Evolutionary conservation across 2,329 filamentous ascomycete species (phyloP).

Genomic region (Aspergillus ochraceoroseus): DNA sequence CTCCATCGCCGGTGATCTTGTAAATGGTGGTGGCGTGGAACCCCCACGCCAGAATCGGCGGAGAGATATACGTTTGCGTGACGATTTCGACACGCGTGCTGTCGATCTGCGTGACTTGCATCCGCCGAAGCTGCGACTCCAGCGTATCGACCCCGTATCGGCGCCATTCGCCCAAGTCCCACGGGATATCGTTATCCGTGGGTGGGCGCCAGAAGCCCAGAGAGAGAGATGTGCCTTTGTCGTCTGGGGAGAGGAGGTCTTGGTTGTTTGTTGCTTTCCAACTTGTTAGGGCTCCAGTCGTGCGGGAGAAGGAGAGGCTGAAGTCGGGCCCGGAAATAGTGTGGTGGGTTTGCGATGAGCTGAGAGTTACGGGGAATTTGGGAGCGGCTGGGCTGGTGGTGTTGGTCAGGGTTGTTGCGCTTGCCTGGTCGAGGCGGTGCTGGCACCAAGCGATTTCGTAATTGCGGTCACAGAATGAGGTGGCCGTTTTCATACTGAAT

Average conservation of each 20-base stretch:
- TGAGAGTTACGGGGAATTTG: not conserved
- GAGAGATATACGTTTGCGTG: constrained; percentile 19
- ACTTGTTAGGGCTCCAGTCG: constrained; percentile 4
- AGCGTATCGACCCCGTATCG: constrained; percentile 21
- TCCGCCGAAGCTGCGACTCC: constrained; percentile 6
- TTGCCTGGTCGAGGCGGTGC: constrained; percentile 4
- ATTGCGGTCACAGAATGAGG: constrained; percentile 52
- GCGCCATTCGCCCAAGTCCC: constrained; percentile 25
- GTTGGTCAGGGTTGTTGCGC: not conserved
- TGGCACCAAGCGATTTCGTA: constrained; percentile 16
- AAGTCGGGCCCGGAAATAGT: constrained; percentile 10
- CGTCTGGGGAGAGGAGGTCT: constrained; percentile 1
- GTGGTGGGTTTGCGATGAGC: not conserved
- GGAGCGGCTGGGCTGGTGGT: not conserved
- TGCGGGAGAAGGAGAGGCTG: constrained; percentile 12
- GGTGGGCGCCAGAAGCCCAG: constrained; percentile 32
- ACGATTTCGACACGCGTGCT: constrained; percentile 11
- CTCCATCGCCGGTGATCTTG: constrained; percentile 13
- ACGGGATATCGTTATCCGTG: constrained; percentile 31
- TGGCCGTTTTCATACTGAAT: constrained; percentile 36
- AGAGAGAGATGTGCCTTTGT: not conserved
- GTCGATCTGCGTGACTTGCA: constrained; percentile 9
- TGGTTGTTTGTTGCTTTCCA: constrained; percentile 1
- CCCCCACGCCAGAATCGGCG: constrained; percentile 25
- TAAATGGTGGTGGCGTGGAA: constrained; percentile 18